phyloP scores from a whole-genome alignment of 164 flowering plant species.

The Magnolia officinalis region DNA sequence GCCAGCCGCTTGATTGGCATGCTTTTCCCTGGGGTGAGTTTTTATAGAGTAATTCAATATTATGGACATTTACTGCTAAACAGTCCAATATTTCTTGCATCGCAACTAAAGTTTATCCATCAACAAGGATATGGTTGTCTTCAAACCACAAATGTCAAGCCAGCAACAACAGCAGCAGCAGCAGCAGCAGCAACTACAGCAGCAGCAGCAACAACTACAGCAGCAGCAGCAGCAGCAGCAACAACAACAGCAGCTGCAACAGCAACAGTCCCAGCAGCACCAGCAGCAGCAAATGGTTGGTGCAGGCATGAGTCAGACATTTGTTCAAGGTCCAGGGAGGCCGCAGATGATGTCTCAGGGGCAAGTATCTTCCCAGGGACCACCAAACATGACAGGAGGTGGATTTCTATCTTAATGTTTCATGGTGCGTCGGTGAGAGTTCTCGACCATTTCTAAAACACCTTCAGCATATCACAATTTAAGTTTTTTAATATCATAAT shows the following conservation, averaged over 20 bases:
- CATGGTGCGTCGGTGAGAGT: neutral
- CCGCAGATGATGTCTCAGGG: conserved; percentile 70
- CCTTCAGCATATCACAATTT: neutral
- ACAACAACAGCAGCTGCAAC: conserved; percentile 25
- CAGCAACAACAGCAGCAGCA: conserved; percentile 36
- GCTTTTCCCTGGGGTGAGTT: conserved; percentile 98
- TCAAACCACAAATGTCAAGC: conserved; percentile 74
- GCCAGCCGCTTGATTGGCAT: conserved; percentile 96
- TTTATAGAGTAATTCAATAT: neutral
- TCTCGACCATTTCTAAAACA: neutral
- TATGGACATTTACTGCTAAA: neutral
- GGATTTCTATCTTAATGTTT: conserved; percentile 36
- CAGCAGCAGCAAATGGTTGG: conserved; percentile 41
- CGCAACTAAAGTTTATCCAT: neutral
- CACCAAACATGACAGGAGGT: conserved; percentile 65
- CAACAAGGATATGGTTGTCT: conserved; percentile 89
- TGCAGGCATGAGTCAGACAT: conserved; percentile 58
- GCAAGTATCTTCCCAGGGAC: conserved; percentile 67
- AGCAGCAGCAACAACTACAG: conserved; percentile 19
- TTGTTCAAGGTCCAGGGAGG: conserved; percentile 65
- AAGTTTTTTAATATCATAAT: too few relatives aligned
- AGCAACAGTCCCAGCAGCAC: conserved; percentile 24
- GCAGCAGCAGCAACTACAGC: conserved; percentile 30
- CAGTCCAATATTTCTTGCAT: neutral
- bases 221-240: conserved; percentile 24